Percentiles rank a stretch among this genome's conserved stretches.
Conservation (phyloP, 108 stramenopile species). For the Pseudonitzschia delicatissima region DNA sequence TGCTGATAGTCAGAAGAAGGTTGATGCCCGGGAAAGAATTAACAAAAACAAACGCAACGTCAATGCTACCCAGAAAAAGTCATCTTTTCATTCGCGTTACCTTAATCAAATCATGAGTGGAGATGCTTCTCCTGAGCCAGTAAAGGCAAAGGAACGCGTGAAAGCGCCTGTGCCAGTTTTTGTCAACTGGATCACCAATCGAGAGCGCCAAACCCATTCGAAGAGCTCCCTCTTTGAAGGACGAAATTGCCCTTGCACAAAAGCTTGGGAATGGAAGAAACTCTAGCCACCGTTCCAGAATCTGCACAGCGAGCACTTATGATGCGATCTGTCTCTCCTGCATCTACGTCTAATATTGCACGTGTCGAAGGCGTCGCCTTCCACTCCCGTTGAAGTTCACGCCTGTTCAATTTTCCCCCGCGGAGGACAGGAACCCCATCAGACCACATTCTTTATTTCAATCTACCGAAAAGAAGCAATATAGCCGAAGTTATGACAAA, state of each 20-base stretch:
- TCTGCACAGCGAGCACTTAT: neutral
- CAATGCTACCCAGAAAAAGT: neutral
- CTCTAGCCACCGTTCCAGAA: neutral
- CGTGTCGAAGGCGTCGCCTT: neutral
- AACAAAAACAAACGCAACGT: neutral
- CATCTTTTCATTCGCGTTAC: neutral
- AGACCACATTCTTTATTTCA: slow-evolving; percentile 1
- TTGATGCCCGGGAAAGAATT: neutral
- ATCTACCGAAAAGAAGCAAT: neutral
- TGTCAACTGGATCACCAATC: neutral
- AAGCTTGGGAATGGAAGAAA: neutral
- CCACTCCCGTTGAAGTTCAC: neutral
- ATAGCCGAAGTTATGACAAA: neutral
- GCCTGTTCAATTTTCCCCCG: neutral
- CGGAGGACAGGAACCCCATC: neutral
- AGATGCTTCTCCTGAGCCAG: neutral
- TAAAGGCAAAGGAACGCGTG: neutral
- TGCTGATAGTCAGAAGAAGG: neutral
- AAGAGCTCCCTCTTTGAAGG: neutral
- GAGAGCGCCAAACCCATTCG: neutral
- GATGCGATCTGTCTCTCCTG: neutral
- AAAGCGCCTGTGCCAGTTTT: slow-evolving; percentile 4
- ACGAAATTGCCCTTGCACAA: slow-evolving; percentile 4
- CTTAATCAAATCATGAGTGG: neutral
- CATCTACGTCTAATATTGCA: neutral